Percentiles rank a stretch among this genome's conserved stretches.
Evolutionary conservation across 2,329 filamentous ascomycete species (phyloP).

Genomic region (Pseudogymnoascus sp.): DNA sequence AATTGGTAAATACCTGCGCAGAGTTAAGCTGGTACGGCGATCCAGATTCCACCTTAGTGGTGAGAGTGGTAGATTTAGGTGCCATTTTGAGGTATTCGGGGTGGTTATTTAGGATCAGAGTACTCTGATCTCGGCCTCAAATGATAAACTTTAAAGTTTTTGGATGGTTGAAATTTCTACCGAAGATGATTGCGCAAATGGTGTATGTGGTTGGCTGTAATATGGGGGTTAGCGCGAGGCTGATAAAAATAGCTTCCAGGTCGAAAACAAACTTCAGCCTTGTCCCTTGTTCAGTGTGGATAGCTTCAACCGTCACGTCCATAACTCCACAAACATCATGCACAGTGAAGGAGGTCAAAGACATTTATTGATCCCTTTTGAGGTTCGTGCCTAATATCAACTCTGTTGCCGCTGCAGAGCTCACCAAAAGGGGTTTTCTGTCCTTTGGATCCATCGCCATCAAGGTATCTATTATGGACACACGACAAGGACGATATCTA

Average conservation of each 20-base stretch:
- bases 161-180: constrained; percentile 10
- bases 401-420: background rate
- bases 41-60: constrained; percentile 27
- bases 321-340: background rate
- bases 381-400: background rate
- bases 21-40: constrained; percentile 28
- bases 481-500: background rate
- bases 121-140: constrained; percentile 5
- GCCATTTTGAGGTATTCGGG: constrained; percentile 20
- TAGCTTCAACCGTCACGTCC: background rate
- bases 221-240: constrained; percentile 2
- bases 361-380: background rate
- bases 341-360: background rate
- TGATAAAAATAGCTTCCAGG: background rate
- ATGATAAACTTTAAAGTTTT: constrained; percentile 10
- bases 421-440: background rate
- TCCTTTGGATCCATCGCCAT: background rate
- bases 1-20: constrained; percentile 23
- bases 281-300: background rate
- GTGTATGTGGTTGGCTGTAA: background rate
- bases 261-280: constrained; percentile 5
- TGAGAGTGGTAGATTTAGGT: constrained; percentile 23
- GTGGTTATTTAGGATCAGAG: constrained; percentile 5
- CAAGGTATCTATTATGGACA: background rate
- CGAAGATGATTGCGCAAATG: constrained; percentile 3